Conservation (phyloP, 73 alveolate species). For the Tetrahymena malaccensis region DNA sequence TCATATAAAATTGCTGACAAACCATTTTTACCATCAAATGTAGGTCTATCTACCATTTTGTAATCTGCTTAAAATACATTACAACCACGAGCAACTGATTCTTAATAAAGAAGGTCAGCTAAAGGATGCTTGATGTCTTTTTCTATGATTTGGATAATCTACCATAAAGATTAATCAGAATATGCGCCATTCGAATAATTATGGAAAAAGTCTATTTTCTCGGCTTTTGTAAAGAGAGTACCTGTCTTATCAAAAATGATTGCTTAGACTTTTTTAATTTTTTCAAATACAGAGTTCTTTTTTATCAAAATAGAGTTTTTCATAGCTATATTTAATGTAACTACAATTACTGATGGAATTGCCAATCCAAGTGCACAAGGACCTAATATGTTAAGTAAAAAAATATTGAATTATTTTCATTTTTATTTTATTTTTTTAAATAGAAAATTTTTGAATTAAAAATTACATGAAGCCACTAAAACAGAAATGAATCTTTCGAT, state of each 20-base stretch:
- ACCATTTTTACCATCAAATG: neutral
- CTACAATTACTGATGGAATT: conserved; percentile 97
- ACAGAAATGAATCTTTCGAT: conserved; percentile 23
- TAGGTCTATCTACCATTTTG: neutral
- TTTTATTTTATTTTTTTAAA: conserved; percentile 53
- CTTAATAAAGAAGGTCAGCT: conserved; percentile 23
- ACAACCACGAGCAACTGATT: conserved; percentile 4
- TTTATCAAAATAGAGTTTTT: conserved; percentile 74
- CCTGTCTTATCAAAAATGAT: conserved; percentile 94
- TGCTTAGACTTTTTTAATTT: conserved; percentile 51
- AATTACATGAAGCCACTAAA: conserved; percentile 25
- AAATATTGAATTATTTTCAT: conserved; percentile 68
- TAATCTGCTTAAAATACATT: neutral
- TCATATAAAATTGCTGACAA: neutral
- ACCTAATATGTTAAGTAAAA: conserved; percentile 37
- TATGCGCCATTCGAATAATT: neutral
- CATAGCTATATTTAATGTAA: conserved; percentile 89
- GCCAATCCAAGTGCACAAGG: conserved; percentile 99
- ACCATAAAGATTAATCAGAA: conserved; percentile 17
- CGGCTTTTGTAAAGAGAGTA: conserved; percentile 55
- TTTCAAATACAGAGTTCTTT: conserved; percentile 72
- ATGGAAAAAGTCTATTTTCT: conserved; percentile 19
- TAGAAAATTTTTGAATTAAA: conserved; percentile 11
- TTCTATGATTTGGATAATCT: conserved; percentile 22
- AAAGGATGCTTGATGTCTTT: conserved; percentile 33